Evolutionary conservation across 1,139 yeast genomes (phyloP).

Genomic region (Kodamaea arcana): DNA sequence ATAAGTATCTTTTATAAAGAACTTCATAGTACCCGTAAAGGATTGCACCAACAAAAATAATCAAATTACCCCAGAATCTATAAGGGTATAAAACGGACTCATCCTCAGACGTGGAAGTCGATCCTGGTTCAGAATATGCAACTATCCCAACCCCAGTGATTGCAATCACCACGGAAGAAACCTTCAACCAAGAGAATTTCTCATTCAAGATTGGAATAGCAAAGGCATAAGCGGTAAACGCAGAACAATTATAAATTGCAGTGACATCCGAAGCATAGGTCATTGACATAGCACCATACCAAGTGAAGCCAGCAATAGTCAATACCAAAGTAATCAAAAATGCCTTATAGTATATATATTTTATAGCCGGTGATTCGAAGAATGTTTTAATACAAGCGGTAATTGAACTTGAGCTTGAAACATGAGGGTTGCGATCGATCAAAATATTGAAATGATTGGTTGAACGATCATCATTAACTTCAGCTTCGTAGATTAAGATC

Average conservation of each 20-base stretch:
- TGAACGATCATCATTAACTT: slow-evolving; percentile 33
- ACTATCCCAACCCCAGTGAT: slow-evolving; percentile 73
- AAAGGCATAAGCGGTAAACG: slow-evolving; percentile 82
- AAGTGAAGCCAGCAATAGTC: slow-evolving; percentile 74
- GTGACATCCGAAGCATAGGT: slow-evolving; percentile 86
- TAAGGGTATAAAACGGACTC: slow-evolving; percentile 43
- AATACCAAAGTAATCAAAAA: slow-evolving; percentile 52
- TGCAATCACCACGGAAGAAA: slow-evolving; percentile 67
- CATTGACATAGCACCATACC: slow-evolving; percentile 81
- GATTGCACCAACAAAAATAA: slow-evolving; percentile 75
- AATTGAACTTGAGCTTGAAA: slow-evolving; percentile 38
- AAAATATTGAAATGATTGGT: slow-evolving; percentile 33
- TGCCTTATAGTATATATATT: slow-evolving; percentile 43
- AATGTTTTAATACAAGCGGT: slow-evolving; percentile 35
- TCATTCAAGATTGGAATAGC: slow-evolving; percentile 74
- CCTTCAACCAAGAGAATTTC: slow-evolving; percentile 59
- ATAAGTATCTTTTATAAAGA: slow-evolving; percentile 66
- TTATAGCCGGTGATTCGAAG: slow-evolving; percentile 41
- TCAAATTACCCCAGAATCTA: slow-evolving; percentile 64
- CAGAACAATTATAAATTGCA: slow-evolving; percentile 86
- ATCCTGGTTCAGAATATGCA: slow-evolving; percentile 58
- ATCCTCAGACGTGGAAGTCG: slow-evolving; percentile 12
- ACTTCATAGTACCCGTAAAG: slow-evolving; percentile 85
- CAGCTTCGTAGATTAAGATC: slow-evolving; percentile 42
- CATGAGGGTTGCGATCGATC: slow-evolving; percentile 39